Base-by-base conservation (phyloP, 192 early-diverging fungal genomes). In the Backusella morwellensis region DNA sequence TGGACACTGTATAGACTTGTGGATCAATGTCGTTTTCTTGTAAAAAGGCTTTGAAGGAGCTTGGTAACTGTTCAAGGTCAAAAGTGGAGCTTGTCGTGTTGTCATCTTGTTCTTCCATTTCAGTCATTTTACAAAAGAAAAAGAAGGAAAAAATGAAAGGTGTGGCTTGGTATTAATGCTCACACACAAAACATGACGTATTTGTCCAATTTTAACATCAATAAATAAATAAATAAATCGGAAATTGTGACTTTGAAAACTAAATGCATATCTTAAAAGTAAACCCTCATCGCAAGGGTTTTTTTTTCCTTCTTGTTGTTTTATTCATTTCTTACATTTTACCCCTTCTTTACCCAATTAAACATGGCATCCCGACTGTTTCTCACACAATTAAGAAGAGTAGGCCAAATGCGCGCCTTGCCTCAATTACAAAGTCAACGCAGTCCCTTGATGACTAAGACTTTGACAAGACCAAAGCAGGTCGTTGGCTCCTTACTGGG, bases 1-100 rank as follows among this genome's bases (percentile, higher is more conserved):
- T 73, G 17, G 80, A 77, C 40, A 88, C 81, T 4, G 84, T 83
- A 76, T 96, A 96, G 6, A 95, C 86, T 2, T 38, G 59, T 0
- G 87, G 85, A 76, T 90, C 83, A 68, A 97, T 92, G 69, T 89
- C 88, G 78, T 94, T 97, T 17, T 85, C 85, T 15, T 84, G 32
- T 1, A 97, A 78, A 73, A 96, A 97, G 34, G 78, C 77, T 4
- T 89, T 83, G 81, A 94, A 97, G 26, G 86, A 77, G 0, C 74
- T n/a, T 19, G 94, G 92, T 19, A 95, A 83, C 32, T 75, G 73
- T 8, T 19, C 34, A 42, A 79, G 44, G 52, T 79, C 68, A 59
- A 79, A 79, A 15, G 68, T 26, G 6, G 34, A 66, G 11, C 1
- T 7, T 68, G 66, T 29, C 8, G 19, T 17, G 4, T 5, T 14